Evolutionary conservation across 2,329 filamentous ascomycete species (phyloP).

Genomic region (Aspergillus sp.): DNA sequence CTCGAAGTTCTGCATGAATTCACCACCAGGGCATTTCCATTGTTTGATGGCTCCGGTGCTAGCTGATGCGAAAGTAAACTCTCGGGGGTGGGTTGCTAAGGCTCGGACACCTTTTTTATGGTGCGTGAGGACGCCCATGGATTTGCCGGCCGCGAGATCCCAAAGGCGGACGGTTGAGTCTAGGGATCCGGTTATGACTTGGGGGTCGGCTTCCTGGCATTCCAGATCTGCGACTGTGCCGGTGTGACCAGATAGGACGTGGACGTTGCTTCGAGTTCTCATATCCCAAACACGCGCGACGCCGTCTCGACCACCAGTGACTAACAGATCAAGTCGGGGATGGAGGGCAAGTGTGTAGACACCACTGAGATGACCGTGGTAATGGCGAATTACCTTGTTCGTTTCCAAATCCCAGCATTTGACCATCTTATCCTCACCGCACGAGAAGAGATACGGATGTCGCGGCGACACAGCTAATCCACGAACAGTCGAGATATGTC

Average conservation of each 20-base stretch:
- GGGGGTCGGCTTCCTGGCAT: conserved; percentile 94
- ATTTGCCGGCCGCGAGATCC: conserved; percentile 95
- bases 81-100: conserved; percentile 79
- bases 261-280: conserved; percentile 92
- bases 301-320: conserved; percentile 91
- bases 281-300: conserved; percentile 98
- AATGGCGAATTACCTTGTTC: conserved; percentile 98
- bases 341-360: conserved; percentile 94
- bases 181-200: conserved; percentile 90
- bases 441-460: conserved; percentile 96
- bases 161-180: conserved; percentile 89
- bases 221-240: conserved; percentile 85
- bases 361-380: conserved; percentile 93
- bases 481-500: conserved; percentile 90
- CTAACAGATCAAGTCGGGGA: conserved; percentile 89
- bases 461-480: conserved; percentile 88
- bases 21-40: conserved; percentile 97
- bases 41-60: conserved; percentile 96
- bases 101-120: conserved; percentile 96
- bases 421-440: conserved; percentile 99
- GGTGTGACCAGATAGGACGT: conserved; percentile 88
- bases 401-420: conserved; percentile 99
- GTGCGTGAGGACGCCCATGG: conserved; percentile 92
- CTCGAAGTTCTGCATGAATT: conserved; percentile 99
- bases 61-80: conserved; percentile 94